Conservation (phyloP, 305 asterid species). For the Fraxinus xanthoxyloides region DNA sequence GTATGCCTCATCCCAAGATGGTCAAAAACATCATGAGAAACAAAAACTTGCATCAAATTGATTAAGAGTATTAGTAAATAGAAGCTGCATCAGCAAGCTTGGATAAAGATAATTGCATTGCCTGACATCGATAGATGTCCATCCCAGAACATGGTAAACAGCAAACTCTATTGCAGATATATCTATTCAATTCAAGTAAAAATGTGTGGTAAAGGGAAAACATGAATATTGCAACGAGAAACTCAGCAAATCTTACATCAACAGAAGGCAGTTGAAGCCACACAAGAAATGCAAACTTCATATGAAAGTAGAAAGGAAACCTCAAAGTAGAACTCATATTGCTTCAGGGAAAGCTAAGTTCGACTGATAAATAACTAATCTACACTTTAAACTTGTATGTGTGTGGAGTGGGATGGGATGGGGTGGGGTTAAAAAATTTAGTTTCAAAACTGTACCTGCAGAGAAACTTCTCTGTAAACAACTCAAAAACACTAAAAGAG, state of each 20-base stretch:
- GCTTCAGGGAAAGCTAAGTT: constrained; percentile 19
- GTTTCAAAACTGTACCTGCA: constrained; percentile 54
- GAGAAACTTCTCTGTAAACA: constrained; percentile 69
- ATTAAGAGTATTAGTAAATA: constrained; percentile 1
- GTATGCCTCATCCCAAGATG: not conserved
- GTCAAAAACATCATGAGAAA: not conserved
- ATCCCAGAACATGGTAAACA: constrained; percentile 1
- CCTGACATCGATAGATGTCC: not conserved
- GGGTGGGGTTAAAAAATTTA: not conserved
- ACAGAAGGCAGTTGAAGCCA: constrained; percentile 89
- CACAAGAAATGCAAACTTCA: constrained; percentile 94
- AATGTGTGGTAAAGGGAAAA: not conserved
- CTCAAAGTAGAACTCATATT: constrained; percentile 36
- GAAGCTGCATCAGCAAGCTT: not conserved
- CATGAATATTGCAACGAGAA: not conserved
- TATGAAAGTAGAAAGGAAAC: constrained; percentile 82
- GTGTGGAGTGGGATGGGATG: not conserved
- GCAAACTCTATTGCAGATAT: not conserved
- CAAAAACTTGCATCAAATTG: not conserved
- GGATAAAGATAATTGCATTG: too few relatives aligned
- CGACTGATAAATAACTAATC: constrained; percentile 1
- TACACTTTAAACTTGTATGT: not conserved
- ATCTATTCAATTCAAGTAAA: constrained; percentile 9
- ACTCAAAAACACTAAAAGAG: constrained; percentile 64
- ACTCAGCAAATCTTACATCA: constrained; percentile 55